Percentiles rank a stretch among this genome's conserved stretches.
These are phyloP conservation scores for Phialocephala subalpina DNA, from an alignment of 2,329 filamentous ascomycete genomes.

Conservation along the genomic window DNA sequence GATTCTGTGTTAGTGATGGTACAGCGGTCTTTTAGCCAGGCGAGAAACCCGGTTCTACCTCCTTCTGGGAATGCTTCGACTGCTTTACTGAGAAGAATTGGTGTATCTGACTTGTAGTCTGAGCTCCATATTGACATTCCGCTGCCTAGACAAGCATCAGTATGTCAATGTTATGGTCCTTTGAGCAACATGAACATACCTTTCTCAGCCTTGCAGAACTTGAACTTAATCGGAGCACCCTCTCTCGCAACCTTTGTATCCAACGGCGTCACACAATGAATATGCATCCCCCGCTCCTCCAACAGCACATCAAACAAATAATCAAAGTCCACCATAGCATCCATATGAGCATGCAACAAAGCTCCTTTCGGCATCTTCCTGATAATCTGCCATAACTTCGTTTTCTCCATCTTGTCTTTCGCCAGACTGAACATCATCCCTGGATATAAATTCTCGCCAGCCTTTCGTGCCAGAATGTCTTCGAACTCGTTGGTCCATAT, in stretches of 20 bases:
- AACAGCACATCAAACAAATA: constrained; percentile 79
- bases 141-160: constrained; percentile 39
- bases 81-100: constrained; percentile 56
- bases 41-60: constrained; percentile 74
- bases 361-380: constrained; percentile 88
- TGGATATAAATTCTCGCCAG: constrained; percentile 74
- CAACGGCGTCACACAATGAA: constrained; percentile 66
- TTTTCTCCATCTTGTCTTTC: constrained; percentile 85
- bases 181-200: constrained; percentile 24
- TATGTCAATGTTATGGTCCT: background rate
- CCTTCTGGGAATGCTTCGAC: constrained; percentile 79
- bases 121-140: constrained; percentile 69
- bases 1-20: constrained; percentile 77
- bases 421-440: constrained; percentile 95
- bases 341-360: constrained; percentile 85
- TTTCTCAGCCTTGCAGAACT: constrained; percentile 58
- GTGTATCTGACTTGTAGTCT: constrained; percentile 60
- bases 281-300: constrained; percentile 75
- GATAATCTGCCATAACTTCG: constrained; percentile 85
- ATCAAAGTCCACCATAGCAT: constrained; percentile 90
- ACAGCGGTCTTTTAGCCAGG: constrained; percentile 78
- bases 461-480: constrained; percentile 69
- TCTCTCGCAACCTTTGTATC: constrained; percentile 59
- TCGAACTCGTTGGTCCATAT: constrained; percentile 81
- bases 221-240: constrained; percentile 66